A percentile compares a stretch with the other conserved stretches of the same genome.
Conservation (phyloP, 78 protist species). For the Dictyostelium firmibasis region DNA sequence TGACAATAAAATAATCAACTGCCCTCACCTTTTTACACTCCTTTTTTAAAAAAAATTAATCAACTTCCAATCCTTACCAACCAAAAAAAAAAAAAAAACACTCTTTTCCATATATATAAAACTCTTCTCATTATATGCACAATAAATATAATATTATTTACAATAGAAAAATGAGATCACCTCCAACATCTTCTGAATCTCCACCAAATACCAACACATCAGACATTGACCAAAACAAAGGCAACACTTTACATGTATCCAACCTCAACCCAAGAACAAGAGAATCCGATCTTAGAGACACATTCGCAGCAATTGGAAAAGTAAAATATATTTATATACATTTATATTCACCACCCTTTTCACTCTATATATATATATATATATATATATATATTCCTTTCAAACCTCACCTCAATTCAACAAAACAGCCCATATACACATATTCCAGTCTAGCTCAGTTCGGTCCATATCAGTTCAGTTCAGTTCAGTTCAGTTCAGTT, state of each 20-base stretch:
- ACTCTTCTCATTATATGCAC: background rate
- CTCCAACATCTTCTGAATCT: background rate
- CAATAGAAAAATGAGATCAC: conserved; percentile 38
- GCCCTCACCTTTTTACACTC: background rate
- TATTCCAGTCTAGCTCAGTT: too few species aligned
- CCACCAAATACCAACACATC: background rate
- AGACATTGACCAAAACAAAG: background rate
- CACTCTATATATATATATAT: too few species aligned
- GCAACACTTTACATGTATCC: conserved; percentile 52
- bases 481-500: too few species aligned
- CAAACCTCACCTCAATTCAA: too few species aligned
- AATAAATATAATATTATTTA: background rate
- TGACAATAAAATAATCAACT: background rate
- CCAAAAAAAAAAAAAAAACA: background rate
- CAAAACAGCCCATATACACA: too few species aligned
- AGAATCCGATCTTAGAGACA: conserved; percentile 54
- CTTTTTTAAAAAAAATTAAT: background rate
- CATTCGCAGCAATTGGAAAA: conserved; percentile 49
- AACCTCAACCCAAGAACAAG: conserved; percentile 15
- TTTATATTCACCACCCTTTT: background rate
- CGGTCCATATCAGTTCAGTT: too few species aligned
- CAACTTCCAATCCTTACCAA: background rate
- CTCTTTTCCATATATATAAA: background rate
- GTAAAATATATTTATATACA: conserved; percentile 8
- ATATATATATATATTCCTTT: too few species aligned